These are phyloP conservation scores for Leishmania martiniquensis DNA, from an alignment of 208 protist species.

Conservation along the genomic window DNA sequence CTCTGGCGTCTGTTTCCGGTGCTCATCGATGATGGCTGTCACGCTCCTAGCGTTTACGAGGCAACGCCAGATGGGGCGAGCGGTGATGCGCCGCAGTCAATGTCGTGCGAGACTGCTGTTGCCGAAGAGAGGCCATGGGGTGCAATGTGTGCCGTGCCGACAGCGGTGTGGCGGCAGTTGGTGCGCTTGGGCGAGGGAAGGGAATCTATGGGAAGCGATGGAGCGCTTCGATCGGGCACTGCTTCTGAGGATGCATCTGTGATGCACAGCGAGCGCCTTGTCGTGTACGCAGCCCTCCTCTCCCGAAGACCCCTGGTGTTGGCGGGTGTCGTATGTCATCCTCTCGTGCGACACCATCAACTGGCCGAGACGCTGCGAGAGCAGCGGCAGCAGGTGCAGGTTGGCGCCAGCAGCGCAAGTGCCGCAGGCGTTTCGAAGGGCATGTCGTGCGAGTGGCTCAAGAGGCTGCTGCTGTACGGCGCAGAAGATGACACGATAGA, in stretches of 20 bases:
- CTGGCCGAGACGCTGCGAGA: not conserved
- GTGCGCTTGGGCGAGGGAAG: not conserved
- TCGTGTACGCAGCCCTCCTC: slow-evolving; percentile 7
- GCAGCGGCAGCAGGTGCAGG: not conserved
- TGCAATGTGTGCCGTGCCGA: not conserved
- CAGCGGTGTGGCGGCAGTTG: not conserved
- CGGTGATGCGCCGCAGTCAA: not conserved
- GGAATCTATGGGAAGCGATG: not conserved
- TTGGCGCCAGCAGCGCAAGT: not conserved
- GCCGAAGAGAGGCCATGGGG: not conserved
- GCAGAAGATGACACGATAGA: not conserved
- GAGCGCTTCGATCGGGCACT: not conserved
- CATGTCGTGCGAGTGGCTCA: slow-evolving; percentile 5
- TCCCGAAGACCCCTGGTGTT: slow-evolving; percentile 12
- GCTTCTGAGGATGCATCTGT: not conserved
- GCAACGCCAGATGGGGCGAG: not conserved
- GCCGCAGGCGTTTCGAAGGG: not conserved
- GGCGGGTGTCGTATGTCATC: slow-evolving; percentile 9
- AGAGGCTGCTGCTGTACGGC: not conserved
- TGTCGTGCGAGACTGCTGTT: not conserved
- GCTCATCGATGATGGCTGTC: slow-evolving; percentile 1
- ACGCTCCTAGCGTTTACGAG: not conserved
- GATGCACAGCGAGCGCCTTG: slow-evolving; percentile 11
- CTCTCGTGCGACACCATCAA: slow-evolving; percentile 16
- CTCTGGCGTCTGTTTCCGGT: slow-evolving; percentile 7